These are phyloP conservation scores for Sclerotinia borealis DNA, from an alignment of 2,329 filamentous ascomycete species.

Conservation along the genomic window DNA sequence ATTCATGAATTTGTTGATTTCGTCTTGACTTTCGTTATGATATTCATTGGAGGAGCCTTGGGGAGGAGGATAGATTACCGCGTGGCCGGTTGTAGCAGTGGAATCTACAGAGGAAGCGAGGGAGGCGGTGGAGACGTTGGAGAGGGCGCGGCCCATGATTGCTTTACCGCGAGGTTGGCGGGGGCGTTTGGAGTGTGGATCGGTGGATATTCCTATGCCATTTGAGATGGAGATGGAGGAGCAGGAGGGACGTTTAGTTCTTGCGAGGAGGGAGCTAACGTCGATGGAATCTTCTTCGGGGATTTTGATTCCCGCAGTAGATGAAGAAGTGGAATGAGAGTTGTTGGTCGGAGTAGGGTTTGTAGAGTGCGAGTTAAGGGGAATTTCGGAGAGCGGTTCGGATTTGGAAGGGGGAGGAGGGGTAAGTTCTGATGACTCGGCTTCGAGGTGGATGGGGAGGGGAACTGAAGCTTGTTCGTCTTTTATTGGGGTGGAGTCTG, in stretches of 20 bases:
- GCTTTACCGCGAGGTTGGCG: slow-evolving; percentile 18
- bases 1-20: slow-evolving; percentile 1
- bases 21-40: neutral
- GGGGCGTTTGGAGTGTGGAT: slow-evolving; percentile 26
- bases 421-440: slow-evolving; percentile 13
- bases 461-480: slow-evolving; percentile 10
- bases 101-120: slow-evolving; percentile 37
- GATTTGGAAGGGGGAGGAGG: slow-evolving; percentile 3
- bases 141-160: slow-evolving; percentile 52
- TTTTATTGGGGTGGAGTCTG: slow-evolving; percentile 12
- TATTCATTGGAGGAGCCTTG: slow-evolving; percentile 7
- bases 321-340: neutral
- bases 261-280: slow-evolving; percentile 30
- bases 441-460: neutral
- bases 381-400: slow-evolving; percentile 3
- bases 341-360: slow-evolving; percentile 11
- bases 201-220: neutral
- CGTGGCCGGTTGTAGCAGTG: slow-evolving; percentile 27
- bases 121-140: slow-evolving; percentile 49
- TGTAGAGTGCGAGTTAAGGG: slow-evolving; percentile 4
- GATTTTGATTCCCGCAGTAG: neutral
- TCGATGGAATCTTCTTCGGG: slow-evolving; percentile 12
- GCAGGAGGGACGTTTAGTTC: slow-evolving; percentile 23
- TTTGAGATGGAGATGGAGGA: slow-evolving; percentile 12
- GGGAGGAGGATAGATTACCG: slow-evolving; percentile 24